Evolutionary conservation across 768 basidiomycete genomes (phyloP).

Genomic region (Rhizopogon sp.): DNA sequence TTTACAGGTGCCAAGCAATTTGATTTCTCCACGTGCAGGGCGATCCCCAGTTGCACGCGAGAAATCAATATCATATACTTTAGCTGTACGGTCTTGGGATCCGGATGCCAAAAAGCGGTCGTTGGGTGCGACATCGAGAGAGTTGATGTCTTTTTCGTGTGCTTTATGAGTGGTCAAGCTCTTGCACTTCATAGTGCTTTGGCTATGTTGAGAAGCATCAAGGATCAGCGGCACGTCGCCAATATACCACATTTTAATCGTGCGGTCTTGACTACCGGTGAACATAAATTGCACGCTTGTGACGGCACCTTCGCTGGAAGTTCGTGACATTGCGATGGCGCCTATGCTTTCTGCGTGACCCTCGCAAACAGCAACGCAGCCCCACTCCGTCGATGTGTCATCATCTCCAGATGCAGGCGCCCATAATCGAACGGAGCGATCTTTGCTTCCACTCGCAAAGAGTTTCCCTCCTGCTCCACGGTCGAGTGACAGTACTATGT

Average conservation of each 20-base stretch:
- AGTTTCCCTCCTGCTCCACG: constrained; percentile 58
- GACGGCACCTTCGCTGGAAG: constrained; percentile 22
- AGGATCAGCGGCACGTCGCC: constrained; percentile 36
- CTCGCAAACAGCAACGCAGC: constrained; percentile 82
- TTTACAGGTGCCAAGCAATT: constrained; percentile 80
- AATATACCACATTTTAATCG: constrained; percentile 99
- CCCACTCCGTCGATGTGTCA: constrained; percentile 25
- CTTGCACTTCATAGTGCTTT: constrained; percentile 43
- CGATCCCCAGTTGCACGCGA: constrained; percentile 31
- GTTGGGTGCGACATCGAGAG: constrained; percentile 88
- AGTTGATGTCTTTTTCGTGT: constrained; percentile 99
- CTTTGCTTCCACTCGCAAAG: constrained; percentile 91
- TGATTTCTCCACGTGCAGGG: constrained; percentile 62
- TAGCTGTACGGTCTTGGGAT: constrained; percentile 93
- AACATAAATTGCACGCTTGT: constrained; percentile 63
- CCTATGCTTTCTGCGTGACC: constrained; percentile 95
- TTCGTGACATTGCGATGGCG: constrained; percentile 78
- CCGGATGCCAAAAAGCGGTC: constrained; percentile 87
- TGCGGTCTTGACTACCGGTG: constrained; percentile 95
- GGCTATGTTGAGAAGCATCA: constrained; percentile 19
- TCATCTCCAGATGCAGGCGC: constrained; percentile 25
- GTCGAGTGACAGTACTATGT: constrained; percentile 87
- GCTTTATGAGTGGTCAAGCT: constrained; percentile 85
- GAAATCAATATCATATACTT: constrained; percentile 78
- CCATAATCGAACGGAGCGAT: constrained; percentile 86